Base-by-base conservation (phyloP, 176 grass and related monocot genomes). In the bread wheat (Triticum aestivum) region DNA sequence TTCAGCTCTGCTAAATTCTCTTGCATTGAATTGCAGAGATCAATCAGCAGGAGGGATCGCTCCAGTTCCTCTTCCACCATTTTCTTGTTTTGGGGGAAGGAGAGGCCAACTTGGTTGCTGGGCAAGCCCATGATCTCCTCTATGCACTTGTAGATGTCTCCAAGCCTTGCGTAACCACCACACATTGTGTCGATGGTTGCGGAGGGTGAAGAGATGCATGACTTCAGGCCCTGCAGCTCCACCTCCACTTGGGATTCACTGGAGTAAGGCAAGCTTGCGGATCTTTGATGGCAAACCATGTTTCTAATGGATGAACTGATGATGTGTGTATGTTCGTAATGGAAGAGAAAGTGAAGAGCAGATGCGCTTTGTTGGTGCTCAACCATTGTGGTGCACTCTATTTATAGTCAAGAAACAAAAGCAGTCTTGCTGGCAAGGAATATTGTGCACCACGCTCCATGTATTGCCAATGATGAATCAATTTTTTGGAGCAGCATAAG, bases 251-350 rank as follows among this genome's bases (percentile, higher is more conserved):
- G 85, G 21, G 77, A 17, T n/a, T 72, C 78, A 33, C 6, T 27
- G 9, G 87, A 74, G 69, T 85, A 87, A 13, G 92, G 87, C 67
- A 89, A 18, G 84, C 87, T 94, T 56, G 79, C 20, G 32, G 89
- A 90, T 54, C 87, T 84, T 61, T 83, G 66, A 83, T 90, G 92
- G 82, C 71, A 85, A 42, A 47, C 65, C 92, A 94, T 94, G 27
- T 34, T 84, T 75, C 35, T 68, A 20, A 8, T 11, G 49, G 47
- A 81, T 29, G 21, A 4, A 75, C 0, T 21, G 58, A 79, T 26
- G 56, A 21, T 74, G 3, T 83, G 8, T 29, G 78, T 81, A 1
- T 84, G 45, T 47, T 15, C 61, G 61, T 29, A 49, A 78, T 69
- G 61, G n/a, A 77, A 63, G 62, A 85, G 17, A n/a, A 62, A 80